Base-by-base conservation (phyloP, 2,329 filamentous ascomycete species). In the Orbilia ellipsospora region DNA sequence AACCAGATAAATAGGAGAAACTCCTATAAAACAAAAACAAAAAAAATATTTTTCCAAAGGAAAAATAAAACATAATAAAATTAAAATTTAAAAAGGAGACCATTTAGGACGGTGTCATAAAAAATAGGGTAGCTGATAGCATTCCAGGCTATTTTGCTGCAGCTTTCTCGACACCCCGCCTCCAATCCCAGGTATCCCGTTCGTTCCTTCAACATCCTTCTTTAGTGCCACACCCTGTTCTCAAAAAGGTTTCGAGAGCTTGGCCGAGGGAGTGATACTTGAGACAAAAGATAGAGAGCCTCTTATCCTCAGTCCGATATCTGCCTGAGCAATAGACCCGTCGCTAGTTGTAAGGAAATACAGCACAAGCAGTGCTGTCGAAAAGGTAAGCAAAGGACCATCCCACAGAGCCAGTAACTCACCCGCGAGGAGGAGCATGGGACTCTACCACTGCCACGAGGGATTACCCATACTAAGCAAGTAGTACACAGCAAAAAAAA, bases 351-450 rank as follows among this genome's bases (percentile, higher is more conserved):
- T 55, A 74, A 56, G 63, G 63, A 74, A 69, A 52, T 52, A 52
- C n/a, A 64, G 42, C 13, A 1, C 20, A 15, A 64, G 56, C 57
- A 57, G 51, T 44, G 57, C 63, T 31, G 63, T 16, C 63, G 40
- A 74, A 68, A 74, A 74, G 68, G 64, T 75, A 75, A 68, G 64
- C 72, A 68, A 68, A 64, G 52, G 45, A 69, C 50, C 45, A 26
- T 40, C 52, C 59, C 59, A 61, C 54, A 31, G 67, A 23, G 48
- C 45, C 44, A 63, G 48, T 23, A 23, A 12, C 48, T 23, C 15
- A 7, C 59, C 72, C 44, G 44, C 48, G 59, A 75, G 63, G 72
- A 75, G 59, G 72, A 64, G 51, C 70, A 69, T 64, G 72, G 64
- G 72, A 69, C 72, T 75, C 16, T 48, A 16, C 54, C 54, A 57